Conservation (phyloP, 768 basidiomycete genomes). For the Baorangia bicolor region DNA sequence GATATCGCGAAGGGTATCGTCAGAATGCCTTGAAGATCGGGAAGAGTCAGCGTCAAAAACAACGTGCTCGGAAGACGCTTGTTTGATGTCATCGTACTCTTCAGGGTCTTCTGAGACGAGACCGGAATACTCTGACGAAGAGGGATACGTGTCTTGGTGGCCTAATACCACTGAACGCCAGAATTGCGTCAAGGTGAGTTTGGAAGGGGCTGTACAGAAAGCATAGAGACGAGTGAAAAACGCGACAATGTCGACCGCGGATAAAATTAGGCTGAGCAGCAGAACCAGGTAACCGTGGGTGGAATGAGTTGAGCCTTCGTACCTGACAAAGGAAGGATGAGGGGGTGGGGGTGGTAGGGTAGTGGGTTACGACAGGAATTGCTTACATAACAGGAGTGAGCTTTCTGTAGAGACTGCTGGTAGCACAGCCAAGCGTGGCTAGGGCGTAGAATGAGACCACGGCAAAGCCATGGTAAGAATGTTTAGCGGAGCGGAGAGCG, state of each 20-base stretch:
- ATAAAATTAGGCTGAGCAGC: conserved; percentile 43
- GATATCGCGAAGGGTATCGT: conserved; percentile 54
- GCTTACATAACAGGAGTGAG: conserved; percentile 80
- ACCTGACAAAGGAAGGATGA: conserved; percentile 46
- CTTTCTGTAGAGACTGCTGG: conserved; percentile 72
- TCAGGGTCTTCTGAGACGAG: conserved; percentile 56
- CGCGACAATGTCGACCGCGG: conserved; percentile 53
- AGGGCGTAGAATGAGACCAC: conserved; percentile 65
- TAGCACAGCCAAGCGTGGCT: conserved; percentile 59
- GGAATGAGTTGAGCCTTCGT: conserved; percentile 62
- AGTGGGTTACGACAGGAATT: conserved; percentile 17
- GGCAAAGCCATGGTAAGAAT: conserved; percentile 57
- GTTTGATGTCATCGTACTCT: conserved; percentile 50
- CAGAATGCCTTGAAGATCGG: conserved; percentile 45
- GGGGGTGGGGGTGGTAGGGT: background rate
- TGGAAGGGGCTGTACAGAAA: conserved; percentile 46
- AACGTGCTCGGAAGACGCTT: conserved; percentile 43
- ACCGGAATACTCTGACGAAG: conserved; percentile 52
- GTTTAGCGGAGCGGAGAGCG: conserved; percentile 73
- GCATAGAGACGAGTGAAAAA: conserved; percentile 49
- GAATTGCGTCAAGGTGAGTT: conserved; percentile 47
- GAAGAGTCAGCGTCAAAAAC: conserved; percentile 49
- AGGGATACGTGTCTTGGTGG: conserved; percentile 33
- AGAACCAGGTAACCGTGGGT: conserved; percentile 61
- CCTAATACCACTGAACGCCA: conserved; percentile 60